Evolutionary conservation across 495 filamentous ascomycete genomes (phyloP).

Genomic region (Aspergillus carlsbadensis): DNA sequence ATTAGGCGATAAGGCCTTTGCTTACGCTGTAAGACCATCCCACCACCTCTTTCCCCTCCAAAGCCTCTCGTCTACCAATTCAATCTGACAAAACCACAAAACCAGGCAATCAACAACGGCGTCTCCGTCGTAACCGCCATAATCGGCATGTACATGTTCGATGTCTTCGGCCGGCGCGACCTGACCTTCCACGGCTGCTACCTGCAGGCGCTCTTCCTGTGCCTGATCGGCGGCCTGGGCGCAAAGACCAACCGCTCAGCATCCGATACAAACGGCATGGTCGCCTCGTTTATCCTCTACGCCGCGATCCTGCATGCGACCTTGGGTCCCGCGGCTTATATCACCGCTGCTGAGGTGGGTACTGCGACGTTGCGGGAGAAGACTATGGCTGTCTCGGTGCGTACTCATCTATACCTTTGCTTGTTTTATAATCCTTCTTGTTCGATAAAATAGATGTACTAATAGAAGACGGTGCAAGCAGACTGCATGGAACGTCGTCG

Average conservation of each 20-base stretch:
- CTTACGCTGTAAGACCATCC: background rate
- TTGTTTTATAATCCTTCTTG: no score
- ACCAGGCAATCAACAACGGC: background rate
- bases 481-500: background rate
- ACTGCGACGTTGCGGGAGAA: background rate
- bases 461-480: no score
- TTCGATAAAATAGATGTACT: no score
- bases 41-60: background rate
- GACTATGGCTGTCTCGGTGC: slow-evolving; percentile 1
- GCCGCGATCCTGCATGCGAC: background rate
- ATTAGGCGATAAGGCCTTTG: background rate
- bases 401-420: background rate
- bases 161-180: background rate
- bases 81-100: no score
- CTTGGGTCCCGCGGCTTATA: background rate
- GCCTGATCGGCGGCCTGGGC: background rate
- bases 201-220: background rate
- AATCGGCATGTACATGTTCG: background rate
- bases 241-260: background rate
- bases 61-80: background rate
- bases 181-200: slow-evolving; percentile 1
- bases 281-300: background rate
- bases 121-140: background rate
- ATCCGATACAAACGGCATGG: slow-evolving; percentile 1
- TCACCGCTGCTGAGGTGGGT: background rate